Evolutionary conservation across 495 filamentous ascomycete species (phyloP).

Genomic region (Tuber umbilicatum): DNA sequence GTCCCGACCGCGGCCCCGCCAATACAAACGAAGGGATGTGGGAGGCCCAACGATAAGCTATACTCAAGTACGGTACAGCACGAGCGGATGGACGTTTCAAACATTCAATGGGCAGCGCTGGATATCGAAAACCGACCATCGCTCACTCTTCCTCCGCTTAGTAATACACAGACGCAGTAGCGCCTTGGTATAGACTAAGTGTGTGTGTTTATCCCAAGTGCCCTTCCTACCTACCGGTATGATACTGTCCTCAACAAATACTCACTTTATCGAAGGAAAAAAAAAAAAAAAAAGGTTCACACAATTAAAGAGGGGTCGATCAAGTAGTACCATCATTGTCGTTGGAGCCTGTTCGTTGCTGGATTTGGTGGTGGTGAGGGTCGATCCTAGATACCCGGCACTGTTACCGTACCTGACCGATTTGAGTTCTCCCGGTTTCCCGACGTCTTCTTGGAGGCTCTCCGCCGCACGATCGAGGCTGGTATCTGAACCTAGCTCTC

Average conservation of each 20-base stretch:
- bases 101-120: no score
- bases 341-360: not conserved
- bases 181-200: not conserved
- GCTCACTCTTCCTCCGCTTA: no score
- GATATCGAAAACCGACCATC: no score
- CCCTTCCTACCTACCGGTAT: no score
- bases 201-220: not conserved
- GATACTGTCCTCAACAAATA: not conserved
- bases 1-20: no score
- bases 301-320: not conserved
- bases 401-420: not conserved
- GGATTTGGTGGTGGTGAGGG: not conserved
- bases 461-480: not conserved
- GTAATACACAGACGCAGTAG: not conserved
- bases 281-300: not conserved
- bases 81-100: not conserved
- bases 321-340: not conserved
- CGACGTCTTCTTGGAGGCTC: not conserved
- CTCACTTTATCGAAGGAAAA: not conserved
- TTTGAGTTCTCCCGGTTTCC: not conserved
- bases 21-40: no score
- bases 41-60: no score
- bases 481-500: not conserved
- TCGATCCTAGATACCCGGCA: not conserved
- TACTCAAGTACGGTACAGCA: no score